phyloP scores from a whole-genome alignment of 2,329 filamentous ascomycete species.

The Simplicillium sp. region DNA sequence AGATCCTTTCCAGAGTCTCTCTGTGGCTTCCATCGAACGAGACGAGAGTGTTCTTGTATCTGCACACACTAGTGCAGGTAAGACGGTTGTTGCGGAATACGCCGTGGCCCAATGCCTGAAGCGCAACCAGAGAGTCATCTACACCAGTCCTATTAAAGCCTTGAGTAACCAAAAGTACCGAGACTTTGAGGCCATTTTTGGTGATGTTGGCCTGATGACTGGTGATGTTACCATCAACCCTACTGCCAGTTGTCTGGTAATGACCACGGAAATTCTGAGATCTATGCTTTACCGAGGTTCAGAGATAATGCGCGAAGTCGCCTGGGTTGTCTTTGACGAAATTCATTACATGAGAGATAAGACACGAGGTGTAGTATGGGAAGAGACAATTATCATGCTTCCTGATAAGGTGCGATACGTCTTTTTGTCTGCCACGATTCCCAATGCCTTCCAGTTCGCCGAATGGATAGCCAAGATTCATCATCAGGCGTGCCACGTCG shows the following conservation, averaged over 20 bases:
- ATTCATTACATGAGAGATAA: slow-evolving; percentile 98
- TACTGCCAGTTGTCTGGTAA: slow-evolving; percentile 92
- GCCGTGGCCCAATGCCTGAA: slow-evolving; percentile 95
- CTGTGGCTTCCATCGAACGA: slow-evolving; percentile 88
- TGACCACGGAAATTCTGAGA: slow-evolving; percentile 98
- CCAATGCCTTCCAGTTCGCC: slow-evolving; percentile 97
- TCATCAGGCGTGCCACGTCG: slow-evolving; percentile 94
- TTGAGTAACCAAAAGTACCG: slow-evolving; percentile 98
- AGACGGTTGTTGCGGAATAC: slow-evolving; percentile 97
- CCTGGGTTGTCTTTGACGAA: slow-evolving; percentile 97
- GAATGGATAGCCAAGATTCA: slow-evolving; percentile 99
- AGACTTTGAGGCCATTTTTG: slow-evolving; percentile 92
- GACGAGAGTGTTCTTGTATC: slow-evolving; percentile 96
- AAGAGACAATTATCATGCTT: slow-evolving; percentile 95
- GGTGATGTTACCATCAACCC: slow-evolving; percentile 99
- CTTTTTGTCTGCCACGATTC: slow-evolving; percentile 95
- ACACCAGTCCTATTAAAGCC: slow-evolving; percentile 98
- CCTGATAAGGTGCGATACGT: slow-evolving; percentile 99
- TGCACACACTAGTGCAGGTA: slow-evolving; percentile 93
- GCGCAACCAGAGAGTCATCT: slow-evolving; percentile 96
- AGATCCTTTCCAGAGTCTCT: slow-evolving; percentile 94
- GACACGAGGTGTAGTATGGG: slow-evolving; percentile 91
- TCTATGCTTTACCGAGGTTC: slow-evolving; percentile 98
- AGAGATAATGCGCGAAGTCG: slow-evolving; percentile 98
- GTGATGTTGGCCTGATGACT: slow-evolving; percentile 95